Percentiles rank a stretch among this genome's conserved stretches.
Conservation (phyloP, 352 stramenopile species). For the Globisporangium splendens region DNA sequence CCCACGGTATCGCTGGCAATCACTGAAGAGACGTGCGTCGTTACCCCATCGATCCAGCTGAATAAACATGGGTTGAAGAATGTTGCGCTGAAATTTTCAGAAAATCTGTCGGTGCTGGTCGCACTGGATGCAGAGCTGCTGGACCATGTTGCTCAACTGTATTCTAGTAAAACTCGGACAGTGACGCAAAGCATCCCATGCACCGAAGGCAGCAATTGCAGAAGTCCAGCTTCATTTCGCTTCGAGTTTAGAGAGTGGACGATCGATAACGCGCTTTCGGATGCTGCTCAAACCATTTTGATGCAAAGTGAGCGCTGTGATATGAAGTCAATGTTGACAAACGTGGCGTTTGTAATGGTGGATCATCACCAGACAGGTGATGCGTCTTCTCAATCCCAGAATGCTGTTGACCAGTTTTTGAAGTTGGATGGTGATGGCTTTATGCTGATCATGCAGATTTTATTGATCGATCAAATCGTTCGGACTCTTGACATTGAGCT, state of each 20-base stretch:
- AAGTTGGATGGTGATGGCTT: constrained; percentile 59
- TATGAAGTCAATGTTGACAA: constrained; percentile 66
- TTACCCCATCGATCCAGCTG: constrained; percentile 58
- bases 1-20: constrained; percentile 49
- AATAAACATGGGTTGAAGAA: constrained; percentile 67
- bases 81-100: constrained; percentile 75
- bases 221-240: constrained; percentile 56
- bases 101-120: constrained; percentile 77
- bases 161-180: constrained; percentile 64
- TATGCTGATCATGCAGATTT: constrained; percentile 76
- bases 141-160: constrained; percentile 72
- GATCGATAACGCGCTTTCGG: constrained; percentile 61
- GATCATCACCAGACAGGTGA: constrained; percentile 26
- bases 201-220: constrained; percentile 66
- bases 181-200: constrained; percentile 72
- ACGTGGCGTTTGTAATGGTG: constrained; percentile 38
- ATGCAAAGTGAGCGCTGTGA: constrained; percentile 66
- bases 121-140: constrained; percentile 73
- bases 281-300: constrained; percentile 66
- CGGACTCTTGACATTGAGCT: constrained; percentile 49
- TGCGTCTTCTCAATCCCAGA: not conserved
- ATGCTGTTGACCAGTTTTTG: constrained; percentile 56
- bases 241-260: constrained; percentile 86
- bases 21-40: constrained; percentile 35
- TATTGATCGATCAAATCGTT: constrained; percentile 81